phyloP scores from a whole-genome alignment of 1,139 yeast genomes.

The Magnusiomyces magnusii region DNA sequence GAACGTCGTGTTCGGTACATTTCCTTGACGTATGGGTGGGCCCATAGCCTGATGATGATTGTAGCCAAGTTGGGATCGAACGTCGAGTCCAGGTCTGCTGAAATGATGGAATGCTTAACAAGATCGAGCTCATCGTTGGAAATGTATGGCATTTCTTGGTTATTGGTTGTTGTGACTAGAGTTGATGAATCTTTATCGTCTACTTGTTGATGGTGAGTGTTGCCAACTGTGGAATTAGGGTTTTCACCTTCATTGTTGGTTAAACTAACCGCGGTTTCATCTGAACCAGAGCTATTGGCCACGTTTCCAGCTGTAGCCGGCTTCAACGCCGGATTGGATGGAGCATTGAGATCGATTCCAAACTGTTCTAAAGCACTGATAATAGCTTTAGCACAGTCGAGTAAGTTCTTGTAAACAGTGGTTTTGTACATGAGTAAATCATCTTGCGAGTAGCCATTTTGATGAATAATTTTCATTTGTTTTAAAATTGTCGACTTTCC shows the following conservation, averaged over 20 bases:
- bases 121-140: constrained; percentile 22
- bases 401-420: constrained; percentile 55
- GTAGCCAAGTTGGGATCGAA: constrained; percentile 26
- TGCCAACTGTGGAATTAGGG: neutral
- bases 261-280: neutral
- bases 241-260: neutral
- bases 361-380: constrained; percentile 44
- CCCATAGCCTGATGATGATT: constrained; percentile 41
- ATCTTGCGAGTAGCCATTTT: constrained; percentile 55
- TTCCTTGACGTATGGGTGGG: constrained; percentile 50
- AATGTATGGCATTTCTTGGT: neutral
- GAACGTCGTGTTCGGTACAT: constrained; percentile 57
- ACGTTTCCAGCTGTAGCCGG: too few relatives aligned
- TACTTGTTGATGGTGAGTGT: neutral
- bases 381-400: constrained; percentile 56
- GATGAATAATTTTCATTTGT: constrained; percentile 70
- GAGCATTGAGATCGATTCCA: constrained; percentile 11
- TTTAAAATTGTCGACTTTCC: constrained; percentile 70
- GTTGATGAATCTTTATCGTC: neutral
- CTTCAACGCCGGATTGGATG: neutral
- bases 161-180: neutral
- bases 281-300: neutral
- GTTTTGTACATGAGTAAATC: constrained; percentile 59
- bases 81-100: constrained; percentile 28
- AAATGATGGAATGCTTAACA: constrained; percentile 23